These are phyloP conservation scores for Chrysoporthe cubensis DNA, from an alignment of 2,329 filamentous ascomycete genomes.

Conservation along the genomic window DNA sequence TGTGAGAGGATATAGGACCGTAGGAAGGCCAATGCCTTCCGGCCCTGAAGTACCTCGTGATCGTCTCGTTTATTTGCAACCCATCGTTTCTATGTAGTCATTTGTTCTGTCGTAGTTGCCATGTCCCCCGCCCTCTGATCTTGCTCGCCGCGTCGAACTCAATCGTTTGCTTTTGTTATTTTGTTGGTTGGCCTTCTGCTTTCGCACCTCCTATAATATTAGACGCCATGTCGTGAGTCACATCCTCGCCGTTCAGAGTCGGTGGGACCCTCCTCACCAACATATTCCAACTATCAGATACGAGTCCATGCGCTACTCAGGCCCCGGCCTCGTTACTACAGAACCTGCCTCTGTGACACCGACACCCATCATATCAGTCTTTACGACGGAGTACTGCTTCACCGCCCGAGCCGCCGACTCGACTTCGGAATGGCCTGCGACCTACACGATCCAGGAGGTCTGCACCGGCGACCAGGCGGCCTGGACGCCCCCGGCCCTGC, in stretches of 20 bases:
- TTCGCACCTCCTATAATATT: neutral
- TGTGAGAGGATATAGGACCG: neutral
- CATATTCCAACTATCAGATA: neutral
- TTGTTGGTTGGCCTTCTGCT: neutral
- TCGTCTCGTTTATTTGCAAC: neutral
- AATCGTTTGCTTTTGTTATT: neutral
- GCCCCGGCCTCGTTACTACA: neutral
- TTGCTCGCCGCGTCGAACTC: neutral
- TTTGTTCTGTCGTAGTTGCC: neutral
- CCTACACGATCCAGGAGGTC: slow-evolving; percentile 46
- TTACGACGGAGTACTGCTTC: slow-evolving; percentile 45
- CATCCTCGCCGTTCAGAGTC: neutral
- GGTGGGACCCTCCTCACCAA: neutral
- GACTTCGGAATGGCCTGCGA: slow-evolving; percentile 44
- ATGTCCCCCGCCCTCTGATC: neutral
- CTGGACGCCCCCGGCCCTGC: slow-evolving; percentile 38
- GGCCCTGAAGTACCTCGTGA: neutral
- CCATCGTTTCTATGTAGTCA: neutral
- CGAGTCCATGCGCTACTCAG: neutral
- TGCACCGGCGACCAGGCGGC: slow-evolving; percentile 38
- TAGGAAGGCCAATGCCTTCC: neutral
- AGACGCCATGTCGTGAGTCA: slow-evolving; percentile 14
- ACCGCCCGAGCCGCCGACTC: slow-evolving; percentile 43
- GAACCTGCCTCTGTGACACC: neutral
- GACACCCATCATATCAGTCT: slow-evolving; percentile 35